Base-by-base conservation (phyloP, 257 asterid species). In the Salvia hispanica region DNA sequence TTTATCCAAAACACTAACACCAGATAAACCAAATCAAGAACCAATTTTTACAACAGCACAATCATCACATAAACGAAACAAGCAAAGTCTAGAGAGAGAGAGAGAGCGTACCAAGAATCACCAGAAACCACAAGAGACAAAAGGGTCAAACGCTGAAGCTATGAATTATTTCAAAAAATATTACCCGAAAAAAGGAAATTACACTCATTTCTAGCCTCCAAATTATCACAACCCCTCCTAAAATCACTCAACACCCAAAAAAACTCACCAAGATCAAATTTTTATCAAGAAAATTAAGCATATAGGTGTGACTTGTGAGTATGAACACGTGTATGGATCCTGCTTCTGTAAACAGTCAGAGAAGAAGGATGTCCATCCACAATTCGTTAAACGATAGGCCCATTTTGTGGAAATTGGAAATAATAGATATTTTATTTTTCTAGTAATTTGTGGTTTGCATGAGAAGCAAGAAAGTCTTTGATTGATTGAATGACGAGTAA, bases 91-190 rank as follows among this genome's bases (percentile, higher is more conserved):
- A 11, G 28, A 40, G 9, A 8, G 28, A 40, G 7, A 28, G 31
- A 58, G 62, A n/a, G 28, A 46, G 42, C 10, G 51, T 67, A 81
- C 83, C 85, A 69, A 69, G 74, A 81, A 71, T 69, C 72, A 81
- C 80, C 80, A 72, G 80, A 74, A 72, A 78, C 74, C 68, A 66
- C 66, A 71, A 61, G 76, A 74, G 76, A 67, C 69, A 77, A 55
- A 74, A 77, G 70, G 70, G 80, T 77, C 77, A 64, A 77, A 77
- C 54, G 42, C 78, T 54, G 52, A 63, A 75, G 67, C 78, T 64
- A 55, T 3, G 51, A 57, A 67, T 58, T 71, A 39, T 54, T 47
- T 21, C 64, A 62, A 58, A 54, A 54, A 40, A 62, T 57, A 62
- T 40, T 56, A 70, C 63, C 72, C 72, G 48, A 63, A 78, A 74